These are phyloP conservation scores for Neurospora tetraspora DNA, from an alignment of 495 filamentous ascomycete species.

Conservation along the genomic window DNA sequence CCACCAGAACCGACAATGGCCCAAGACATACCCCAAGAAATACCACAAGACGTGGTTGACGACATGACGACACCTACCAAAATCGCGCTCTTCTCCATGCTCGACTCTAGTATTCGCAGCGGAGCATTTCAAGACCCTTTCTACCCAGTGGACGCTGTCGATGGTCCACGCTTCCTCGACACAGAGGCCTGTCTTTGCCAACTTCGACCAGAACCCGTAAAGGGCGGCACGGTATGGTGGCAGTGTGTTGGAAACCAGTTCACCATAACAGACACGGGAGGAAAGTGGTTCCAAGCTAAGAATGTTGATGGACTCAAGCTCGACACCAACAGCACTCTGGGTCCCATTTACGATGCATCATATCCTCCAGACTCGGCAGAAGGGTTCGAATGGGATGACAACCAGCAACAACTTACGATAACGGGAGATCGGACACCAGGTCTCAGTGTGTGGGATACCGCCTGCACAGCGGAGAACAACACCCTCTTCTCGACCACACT, in stretches of 20 bases:
- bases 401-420: constrained; percentile 5
- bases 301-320: constrained; percentile 1
- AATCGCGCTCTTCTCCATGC: background rate
- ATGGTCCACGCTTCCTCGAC: constrained; percentile 30
- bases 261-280: constrained; percentile 15
- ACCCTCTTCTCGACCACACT: constrained; percentile 23
- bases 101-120: background rate
- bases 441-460: constrained; percentile 19
- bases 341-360: constrained; percentile 19
- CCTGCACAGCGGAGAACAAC: constrained; percentile 23
- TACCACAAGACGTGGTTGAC: background rate
- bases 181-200: constrained; percentile 29
- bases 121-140: constrained; percentile 20
- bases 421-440: background rate
- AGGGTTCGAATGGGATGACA: constrained; percentile 5
- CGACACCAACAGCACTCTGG: constrained; percentile 2
- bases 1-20: background rate
- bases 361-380: constrained; percentile 15
- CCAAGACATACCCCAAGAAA: background rate
- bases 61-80: background rate
- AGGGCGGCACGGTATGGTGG: constrained; percentile 16
- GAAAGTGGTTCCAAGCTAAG: constrained; percentile 30
- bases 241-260: constrained; percentile 31
- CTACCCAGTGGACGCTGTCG: constrained; percentile 12
- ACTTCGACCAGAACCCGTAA: constrained; percentile 10